Conservation (phyloP, 2,329 filamentous ascomycete species). For the Sporothrix brunneoviolacea region DNA sequence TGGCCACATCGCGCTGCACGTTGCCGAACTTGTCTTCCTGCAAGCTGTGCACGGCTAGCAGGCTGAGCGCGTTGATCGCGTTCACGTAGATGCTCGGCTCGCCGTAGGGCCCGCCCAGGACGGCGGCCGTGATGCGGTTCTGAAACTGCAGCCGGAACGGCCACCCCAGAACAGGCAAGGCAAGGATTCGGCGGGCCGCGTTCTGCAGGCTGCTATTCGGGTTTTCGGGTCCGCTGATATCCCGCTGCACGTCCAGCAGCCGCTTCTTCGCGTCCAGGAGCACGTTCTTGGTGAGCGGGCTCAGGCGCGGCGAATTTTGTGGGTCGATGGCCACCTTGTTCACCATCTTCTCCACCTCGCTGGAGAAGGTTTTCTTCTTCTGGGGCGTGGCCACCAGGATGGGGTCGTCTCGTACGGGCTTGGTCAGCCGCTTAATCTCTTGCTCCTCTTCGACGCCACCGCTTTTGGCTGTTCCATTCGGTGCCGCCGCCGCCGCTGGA, state of each 20-base stretch:
- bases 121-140: slow-evolving; percentile 56
- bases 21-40: slow-evolving; percentile 77
- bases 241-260: slow-evolving; percentile 48
- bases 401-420: slow-evolving; percentile 37
- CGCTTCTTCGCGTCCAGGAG: slow-evolving; percentile 41
- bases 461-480: slow-evolving; percentile 18
- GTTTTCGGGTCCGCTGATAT: slow-evolving; percentile 44
- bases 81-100: slow-evolving; percentile 63
- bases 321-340: slow-evolving; percentile 39
- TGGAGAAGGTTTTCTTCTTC: slow-evolving; percentile 31
- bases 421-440: slow-evolving; percentile 29
- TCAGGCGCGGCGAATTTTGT: slow-evolving; percentile 42
- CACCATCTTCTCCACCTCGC: slow-evolving; percentile 40
- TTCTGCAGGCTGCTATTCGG: slow-evolving; percentile 42
- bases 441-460: slow-evolving; percentile 10
- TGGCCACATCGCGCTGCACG: slow-evolving; percentile 74
- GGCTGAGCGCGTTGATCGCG: slow-evolving; percentile 62
- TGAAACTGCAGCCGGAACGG: slow-evolving; percentile 66
- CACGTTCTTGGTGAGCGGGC: slow-evolving; percentile 44
- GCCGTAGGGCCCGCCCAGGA: slow-evolving; percentile 68
- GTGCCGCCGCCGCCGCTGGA: slow-evolving; percentile 25
- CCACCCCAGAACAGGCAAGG: slow-evolving; percentile 48
- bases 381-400: slow-evolving; percentile 36
- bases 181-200: slow-evolving; percentile 40
- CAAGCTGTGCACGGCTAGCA: slow-evolving; percentile 66